Evolutionary conservation across 805 yeast species (phyloP).

Genomic region (Teunomyces cretensis): DNA sequence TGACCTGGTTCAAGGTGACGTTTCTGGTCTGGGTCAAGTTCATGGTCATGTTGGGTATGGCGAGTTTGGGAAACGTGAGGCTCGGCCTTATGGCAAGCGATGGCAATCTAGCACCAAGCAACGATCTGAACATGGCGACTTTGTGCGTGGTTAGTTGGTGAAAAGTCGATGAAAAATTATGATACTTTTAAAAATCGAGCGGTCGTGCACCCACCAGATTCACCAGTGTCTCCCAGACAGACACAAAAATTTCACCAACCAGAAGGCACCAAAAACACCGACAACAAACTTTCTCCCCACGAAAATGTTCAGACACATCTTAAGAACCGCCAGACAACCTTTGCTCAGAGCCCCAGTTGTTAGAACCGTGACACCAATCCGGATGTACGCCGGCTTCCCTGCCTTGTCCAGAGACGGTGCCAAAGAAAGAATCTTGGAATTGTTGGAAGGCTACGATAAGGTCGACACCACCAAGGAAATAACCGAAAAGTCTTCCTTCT

Average conservation of each 20-base stretch:
- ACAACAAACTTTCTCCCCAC: background rate
- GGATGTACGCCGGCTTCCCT: conserved; percentile 57
- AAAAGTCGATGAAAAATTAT: background rate
- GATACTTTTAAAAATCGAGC: background rate
- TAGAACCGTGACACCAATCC: conserved; percentile 15
- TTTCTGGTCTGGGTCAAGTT: conserved; percentile 40
- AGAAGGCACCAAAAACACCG: background rate
- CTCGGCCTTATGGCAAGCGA: conserved; percentile 1
- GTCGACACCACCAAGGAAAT: conserved; percentile 40
- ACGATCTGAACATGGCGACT: conserved; percentile 19
- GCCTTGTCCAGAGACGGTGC: conserved; percentile 62
- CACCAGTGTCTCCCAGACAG: background rate
- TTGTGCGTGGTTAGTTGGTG: background rate
- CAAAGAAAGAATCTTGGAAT: conserved; percentile 59
- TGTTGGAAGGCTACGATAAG: conserved; percentile 65
- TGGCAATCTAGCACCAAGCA: conserved; percentile 10
- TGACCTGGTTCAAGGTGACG: conserved; percentile 78
- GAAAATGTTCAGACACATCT: conserved; percentile 33
- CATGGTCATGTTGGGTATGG: conserved; percentile 4
- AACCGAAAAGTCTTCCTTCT: conserved; percentile 35
- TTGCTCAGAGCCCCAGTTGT: conserved; percentile 16
- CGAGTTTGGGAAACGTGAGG: background rate
- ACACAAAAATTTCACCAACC: conserved; percentile 5
- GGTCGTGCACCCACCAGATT: conserved; percentile 2
- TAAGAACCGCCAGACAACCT: conserved; percentile 27